Conservation (phyloP, 306 rosid genomes). For the Abrus pulchellus region DNA sequence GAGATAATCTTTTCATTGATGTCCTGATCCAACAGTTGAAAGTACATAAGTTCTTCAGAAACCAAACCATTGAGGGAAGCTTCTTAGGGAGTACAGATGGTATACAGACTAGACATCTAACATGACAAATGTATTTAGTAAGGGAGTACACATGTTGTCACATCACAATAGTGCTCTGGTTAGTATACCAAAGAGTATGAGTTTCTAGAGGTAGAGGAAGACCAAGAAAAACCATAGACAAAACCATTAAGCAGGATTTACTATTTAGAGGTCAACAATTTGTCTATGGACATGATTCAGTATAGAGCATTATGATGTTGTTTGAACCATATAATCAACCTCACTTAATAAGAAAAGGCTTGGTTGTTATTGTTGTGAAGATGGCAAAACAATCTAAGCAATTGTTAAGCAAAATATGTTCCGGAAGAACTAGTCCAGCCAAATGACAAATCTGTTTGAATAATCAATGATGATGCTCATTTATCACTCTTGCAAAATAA, state of each 20-base stretch:
- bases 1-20: conserved; percentile 85
- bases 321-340: neutral
- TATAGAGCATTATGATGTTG: neutral
- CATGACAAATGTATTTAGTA: conserved; percentile 7
- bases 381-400: neutral
- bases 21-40: conserved; percentile 69
- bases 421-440: conserved; percentile 19
- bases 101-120: conserved; percentile 21
- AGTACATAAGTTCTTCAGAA: conserved; percentile 24
- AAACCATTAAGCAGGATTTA: neutral
- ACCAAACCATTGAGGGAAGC: conserved; percentile 29
- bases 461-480: conserved; percentile 26
- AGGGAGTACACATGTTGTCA: conserved; percentile 17
- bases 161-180: neutral
- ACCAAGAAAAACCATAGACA: neutral
- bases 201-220: neutral
- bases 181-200: conserved; percentile 4
- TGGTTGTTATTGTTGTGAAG: neutral
- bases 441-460: conserved; percentile 6
- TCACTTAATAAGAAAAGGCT: neutral
- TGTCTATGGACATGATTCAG: neutral
- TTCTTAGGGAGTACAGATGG: neutral
- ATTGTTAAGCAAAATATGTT: conserved; percentile 27
- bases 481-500: conserved; percentile 22
- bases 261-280: neutral